Conservation (phyloP, 352 stramenopile genomes). For the Peronospora farinosa region DNA sequence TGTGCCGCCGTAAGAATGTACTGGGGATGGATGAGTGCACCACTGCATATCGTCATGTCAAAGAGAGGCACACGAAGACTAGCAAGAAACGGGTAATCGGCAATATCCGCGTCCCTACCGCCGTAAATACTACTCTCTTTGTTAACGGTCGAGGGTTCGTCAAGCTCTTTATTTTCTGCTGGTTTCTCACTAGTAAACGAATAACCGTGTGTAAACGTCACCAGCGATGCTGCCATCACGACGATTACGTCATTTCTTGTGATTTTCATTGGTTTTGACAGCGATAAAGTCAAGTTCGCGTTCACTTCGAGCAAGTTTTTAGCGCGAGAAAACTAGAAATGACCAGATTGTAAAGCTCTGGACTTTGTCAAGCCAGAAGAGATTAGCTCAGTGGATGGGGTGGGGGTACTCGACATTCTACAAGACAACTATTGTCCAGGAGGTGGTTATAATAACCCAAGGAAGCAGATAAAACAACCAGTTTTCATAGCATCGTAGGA, state of each 20-base stretch:
- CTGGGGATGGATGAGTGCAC: conserved; percentile 42
- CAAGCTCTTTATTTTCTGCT: background rate
- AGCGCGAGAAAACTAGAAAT: conserved; percentile 21
- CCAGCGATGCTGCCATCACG: conserved; percentile 10
- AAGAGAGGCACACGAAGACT: conserved; percentile 31
- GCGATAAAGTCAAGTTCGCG: background rate
- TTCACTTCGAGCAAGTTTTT: background rate
- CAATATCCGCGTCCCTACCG: conserved; percentile 41
- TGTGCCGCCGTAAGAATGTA: conserved; percentile 69
- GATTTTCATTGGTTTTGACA: conserved; percentile 19
- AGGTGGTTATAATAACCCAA: no score
- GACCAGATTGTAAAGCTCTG: background rate
- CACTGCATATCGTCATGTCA: conserved; percentile 48
- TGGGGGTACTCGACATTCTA: no score
- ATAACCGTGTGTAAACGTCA: conserved; percentile 3
- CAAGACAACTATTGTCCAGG: no score
- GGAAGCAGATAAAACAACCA: no score
- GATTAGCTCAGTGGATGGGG: no score
- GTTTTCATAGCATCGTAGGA: conserved; percentile 11
- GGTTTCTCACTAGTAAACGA: conserved; percentile 3
- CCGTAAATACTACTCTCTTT: conserved; percentile 58
- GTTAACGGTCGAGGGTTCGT: conserved; percentile 23
- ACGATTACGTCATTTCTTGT: conserved; percentile 6
- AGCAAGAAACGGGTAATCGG: conserved; percentile 48
- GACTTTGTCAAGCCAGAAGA: conserved; percentile 2